A percentile compares a stretch with the other conserved stretches of the same genome.
Conservation (phyloP, 2,329 filamentous ascomycete genomes). For the Alternaria ventricosa region DNA sequence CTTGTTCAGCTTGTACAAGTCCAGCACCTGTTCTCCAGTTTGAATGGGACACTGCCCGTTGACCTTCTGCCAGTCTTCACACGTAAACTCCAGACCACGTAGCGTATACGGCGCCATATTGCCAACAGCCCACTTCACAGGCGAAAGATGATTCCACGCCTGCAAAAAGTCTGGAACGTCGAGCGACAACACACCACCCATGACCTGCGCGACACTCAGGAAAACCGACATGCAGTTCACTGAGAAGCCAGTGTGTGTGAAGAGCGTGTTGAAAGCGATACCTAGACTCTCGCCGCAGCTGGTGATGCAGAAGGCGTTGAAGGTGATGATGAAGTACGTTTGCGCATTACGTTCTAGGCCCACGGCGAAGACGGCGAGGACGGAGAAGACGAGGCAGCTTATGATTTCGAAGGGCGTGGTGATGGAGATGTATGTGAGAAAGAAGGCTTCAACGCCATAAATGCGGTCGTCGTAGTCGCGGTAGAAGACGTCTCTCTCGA, state of each 20-base stretch:
- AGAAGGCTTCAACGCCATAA: conserved; percentile 74
- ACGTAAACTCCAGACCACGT: conserved; percentile 67
- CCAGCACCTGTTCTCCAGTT: conserved; percentile 70
- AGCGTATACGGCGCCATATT: conserved; percentile 72
- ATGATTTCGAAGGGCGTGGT: conserved; percentile 76
- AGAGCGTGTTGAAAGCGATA: conserved; percentile 81
- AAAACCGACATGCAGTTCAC: conserved; percentile 75
- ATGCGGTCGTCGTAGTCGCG: conserved; percentile 76
- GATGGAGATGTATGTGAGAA: conserved; percentile 71
- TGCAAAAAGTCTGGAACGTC: conserved; percentile 14
- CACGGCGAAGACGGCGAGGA: conserved; percentile 68
- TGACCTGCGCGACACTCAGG: conserved; percentile 72
- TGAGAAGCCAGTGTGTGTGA: conserved; percentile 76
- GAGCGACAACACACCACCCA: conserved; percentile 52
- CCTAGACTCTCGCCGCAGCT: conserved; percentile 77
- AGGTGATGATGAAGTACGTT: conserved; percentile 72
- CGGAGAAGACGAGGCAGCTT: conserved; percentile 69
- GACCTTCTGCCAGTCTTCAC: conserved; percentile 65
- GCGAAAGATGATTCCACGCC: conserved; percentile 74
- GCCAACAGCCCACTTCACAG: conserved; percentile 72
- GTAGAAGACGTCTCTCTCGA: conserved; percentile 77
- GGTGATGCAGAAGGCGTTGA: conserved; percentile 75
- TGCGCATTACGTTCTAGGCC: conserved; percentile 67
- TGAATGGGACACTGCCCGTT: conserved; percentile 69
- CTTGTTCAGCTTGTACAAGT: conserved; percentile 70